Evolutionary conservation across 257 asterid species (phyloP).

Genomic region (Plantago ovata): DNA sequence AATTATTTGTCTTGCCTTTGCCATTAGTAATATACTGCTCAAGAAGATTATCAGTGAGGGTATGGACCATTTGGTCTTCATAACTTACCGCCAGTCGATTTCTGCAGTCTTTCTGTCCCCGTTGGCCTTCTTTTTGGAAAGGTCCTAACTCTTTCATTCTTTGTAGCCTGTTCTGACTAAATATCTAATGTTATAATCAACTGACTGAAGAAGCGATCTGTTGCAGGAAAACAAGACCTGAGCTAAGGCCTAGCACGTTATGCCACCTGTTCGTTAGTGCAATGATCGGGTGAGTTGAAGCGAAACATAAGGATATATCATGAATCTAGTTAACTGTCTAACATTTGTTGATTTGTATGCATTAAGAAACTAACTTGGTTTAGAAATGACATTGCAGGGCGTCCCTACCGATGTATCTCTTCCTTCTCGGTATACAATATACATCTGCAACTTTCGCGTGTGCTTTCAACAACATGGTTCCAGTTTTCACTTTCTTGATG

Average conservation of each 20-base stretch:
- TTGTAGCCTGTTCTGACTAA: neutral
- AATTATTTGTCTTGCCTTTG: conserved; percentile 50
- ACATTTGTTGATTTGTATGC: neutral
- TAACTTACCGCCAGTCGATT: conserved; percentile 65
- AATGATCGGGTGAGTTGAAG: conserved; percentile 52
- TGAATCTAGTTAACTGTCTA: neutral
- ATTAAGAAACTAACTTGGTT: too few species aligned
- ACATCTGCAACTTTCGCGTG: conserved; percentile 78
- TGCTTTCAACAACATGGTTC: conserved; percentile 70
- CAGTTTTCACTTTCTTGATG: conserved; percentile 55
- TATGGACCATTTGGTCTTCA: conserved; percentile 56
- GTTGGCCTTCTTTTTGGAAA: conserved; percentile 55
- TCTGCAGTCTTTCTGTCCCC: conserved; percentile 61
- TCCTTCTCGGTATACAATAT: conserved; percentile 66
- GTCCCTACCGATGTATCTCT: conserved; percentile 59
- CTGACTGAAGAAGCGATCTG: neutral
- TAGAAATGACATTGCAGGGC: conserved; percentile 39
- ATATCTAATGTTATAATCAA: neutral
- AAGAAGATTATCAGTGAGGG: conserved; percentile 54
- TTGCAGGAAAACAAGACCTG: conserved; percentile 73
- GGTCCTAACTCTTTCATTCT: conserved; percentile 28
- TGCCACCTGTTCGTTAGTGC: conserved; percentile 64
- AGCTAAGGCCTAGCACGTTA: conserved; percentile 46
- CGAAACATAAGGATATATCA: neutral
- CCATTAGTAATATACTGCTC: conserved; percentile 60